Conservation (phyloP, 140 eudicot genomes). For the Stevia rebaudiana region DNA sequence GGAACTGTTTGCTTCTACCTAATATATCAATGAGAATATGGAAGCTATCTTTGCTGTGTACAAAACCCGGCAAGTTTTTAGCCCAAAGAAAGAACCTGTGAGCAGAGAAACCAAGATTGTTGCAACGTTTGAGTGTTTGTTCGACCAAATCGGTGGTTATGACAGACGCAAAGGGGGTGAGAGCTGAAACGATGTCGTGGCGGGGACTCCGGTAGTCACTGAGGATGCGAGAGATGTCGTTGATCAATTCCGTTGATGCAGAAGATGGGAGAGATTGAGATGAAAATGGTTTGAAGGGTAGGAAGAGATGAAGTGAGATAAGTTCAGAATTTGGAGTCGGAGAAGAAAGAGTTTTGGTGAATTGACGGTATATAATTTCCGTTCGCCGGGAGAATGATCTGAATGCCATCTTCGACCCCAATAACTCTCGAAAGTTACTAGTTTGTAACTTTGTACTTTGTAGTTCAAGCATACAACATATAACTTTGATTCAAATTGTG, state of each 20-base stretch:
- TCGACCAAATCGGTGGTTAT: constrained; percentile 49
- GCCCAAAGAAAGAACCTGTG: constrained; percentile 82
- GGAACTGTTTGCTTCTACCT: constrained; percentile 75
- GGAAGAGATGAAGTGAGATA: not conserved
- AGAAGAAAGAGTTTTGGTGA: not conserved
- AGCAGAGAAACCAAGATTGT: constrained; percentile 65
- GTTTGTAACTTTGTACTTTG: too few relatives aligned
- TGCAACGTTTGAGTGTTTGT: constrained; percentile 78
- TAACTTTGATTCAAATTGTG: not conserved
- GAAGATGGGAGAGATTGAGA: not conserved
- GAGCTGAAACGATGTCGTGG: constrained; percentile 67
- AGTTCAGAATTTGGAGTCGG: not conserved
- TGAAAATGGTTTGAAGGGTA: not conserved
- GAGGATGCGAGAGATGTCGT: constrained; percentile 66
- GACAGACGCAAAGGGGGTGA: constrained; percentile 46
- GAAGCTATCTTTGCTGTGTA: constrained; percentile 36
- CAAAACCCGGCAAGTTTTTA: constrained; percentile 45
- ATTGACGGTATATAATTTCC: constrained; percentile 10
- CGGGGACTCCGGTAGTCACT: constrained; percentile 77
- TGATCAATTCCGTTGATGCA: constrained; percentile 36
- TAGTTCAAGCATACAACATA: not conserved
- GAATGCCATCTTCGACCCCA: constrained; percentile 28
- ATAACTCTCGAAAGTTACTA: too few relatives aligned
- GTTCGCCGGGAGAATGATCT: constrained; percentile 26
- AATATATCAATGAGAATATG: constrained; percentile 58